Conservation (phyloP, 129 eudicot species). For the Flaveria bidentis region DNA sequence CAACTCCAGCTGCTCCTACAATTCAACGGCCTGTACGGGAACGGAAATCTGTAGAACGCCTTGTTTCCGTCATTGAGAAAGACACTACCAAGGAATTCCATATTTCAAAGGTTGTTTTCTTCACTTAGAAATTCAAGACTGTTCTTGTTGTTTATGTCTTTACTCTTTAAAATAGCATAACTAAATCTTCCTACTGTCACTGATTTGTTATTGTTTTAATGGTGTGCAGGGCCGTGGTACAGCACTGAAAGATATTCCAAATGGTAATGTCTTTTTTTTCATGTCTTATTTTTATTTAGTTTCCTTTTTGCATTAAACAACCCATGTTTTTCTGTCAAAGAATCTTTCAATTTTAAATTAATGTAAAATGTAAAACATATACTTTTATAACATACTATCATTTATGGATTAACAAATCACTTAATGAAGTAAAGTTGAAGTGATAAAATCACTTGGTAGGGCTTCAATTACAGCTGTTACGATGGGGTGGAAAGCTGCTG, state of each 20-base stretch:
- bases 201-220: conserved; percentile 18
- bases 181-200: conserved; percentile 14
- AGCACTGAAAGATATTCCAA: conserved; percentile 88
- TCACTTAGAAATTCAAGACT: conserved; percentile 13
- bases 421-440: conserved; percentile 7
- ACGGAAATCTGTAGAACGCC: conserved; percentile 87
- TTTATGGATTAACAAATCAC: conserved; percentile 7
- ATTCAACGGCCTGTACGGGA: conserved; percentile 88
- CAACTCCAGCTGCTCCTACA: conserved; percentile 60
- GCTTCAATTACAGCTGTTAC: neutral
- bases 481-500: neutral
- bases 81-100: conserved; percentile 67
- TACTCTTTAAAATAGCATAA: neutral
- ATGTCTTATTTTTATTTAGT: neutral
- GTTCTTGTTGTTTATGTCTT: conserved; percentile 13
- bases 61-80: conserved; percentile 75
- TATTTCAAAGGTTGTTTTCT: conserved; percentile 65
- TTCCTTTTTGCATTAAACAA: conserved; percentile 7
- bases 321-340: conserved; percentile 6
- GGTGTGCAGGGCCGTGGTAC: conserved; percentile 91
- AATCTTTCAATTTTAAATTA: neutral
- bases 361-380: neutral
- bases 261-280: conserved; percentile 49
- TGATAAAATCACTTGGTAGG: conserved; percentile 17
- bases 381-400: conserved; percentile 6